Conservation (phyloP, 495 filamentous ascomycete species). For the Lophiostoma macrostomum region DNA sequence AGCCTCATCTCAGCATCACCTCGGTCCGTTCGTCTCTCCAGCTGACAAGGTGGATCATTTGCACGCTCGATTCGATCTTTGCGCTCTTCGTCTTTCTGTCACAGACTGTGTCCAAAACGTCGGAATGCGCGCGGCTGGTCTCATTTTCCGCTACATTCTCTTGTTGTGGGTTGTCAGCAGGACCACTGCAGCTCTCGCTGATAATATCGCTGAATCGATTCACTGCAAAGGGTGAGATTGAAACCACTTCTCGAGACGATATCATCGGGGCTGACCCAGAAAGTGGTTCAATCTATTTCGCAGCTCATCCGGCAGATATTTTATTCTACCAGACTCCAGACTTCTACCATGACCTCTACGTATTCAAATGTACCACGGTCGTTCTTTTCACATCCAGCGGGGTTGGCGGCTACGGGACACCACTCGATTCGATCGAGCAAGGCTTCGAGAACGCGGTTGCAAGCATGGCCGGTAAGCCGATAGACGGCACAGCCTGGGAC, state of each 20-base stretch:
- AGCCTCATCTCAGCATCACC: too few relatives aligned
- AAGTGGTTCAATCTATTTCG: conserved; percentile 23
- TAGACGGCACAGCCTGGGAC: conserved; percentile 3
- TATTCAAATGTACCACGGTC: conserved; percentile 20
- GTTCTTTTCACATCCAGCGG: conserved; percentile 25
- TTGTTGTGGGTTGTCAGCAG: too few relatives aligned
- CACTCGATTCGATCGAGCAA: conserved; percentile 8
- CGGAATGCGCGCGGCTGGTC: too few relatives aligned
- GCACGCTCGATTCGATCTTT: too few relatives aligned
- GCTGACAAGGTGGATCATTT: too few relatives aligned
- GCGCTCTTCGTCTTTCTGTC: too few relatives aligned
- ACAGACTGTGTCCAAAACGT: too few relatives aligned
- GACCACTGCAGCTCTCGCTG: too few relatives aligned
- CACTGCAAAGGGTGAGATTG: not conserved
- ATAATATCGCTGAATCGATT: not conserved
- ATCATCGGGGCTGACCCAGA: not conserved
- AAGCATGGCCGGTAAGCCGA: conserved; percentile 4
- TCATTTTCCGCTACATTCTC: too few relatives aligned
- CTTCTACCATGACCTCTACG: conserved; percentile 21
- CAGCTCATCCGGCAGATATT: conserved; percentile 8
- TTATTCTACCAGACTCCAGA: conserved; percentile 22
- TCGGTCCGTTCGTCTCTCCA: too few relatives aligned
- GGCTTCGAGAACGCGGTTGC: conserved; percentile 14
- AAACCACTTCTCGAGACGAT: not conserved
- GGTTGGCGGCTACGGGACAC: conserved; percentile 11